phyloP scores from a whole-genome alignment of 179 eudicot species.

The Amaranthus tricolor region DNA sequence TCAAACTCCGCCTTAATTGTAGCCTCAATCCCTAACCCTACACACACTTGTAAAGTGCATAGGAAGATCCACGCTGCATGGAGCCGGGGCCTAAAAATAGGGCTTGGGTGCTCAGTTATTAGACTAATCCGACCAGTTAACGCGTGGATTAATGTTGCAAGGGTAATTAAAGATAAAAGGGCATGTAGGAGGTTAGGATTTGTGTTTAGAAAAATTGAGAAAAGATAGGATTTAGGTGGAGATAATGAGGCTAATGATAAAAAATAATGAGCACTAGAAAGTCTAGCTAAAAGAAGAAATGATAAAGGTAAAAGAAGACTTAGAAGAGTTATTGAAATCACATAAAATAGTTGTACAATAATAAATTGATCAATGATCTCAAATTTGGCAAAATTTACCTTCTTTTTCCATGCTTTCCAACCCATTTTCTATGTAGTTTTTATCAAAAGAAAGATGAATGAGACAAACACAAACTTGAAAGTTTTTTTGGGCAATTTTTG shows the following conservation, averaged over 20 bases:
- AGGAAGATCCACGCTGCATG: slow-evolving; percentile 63
- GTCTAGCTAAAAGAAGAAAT: slow-evolving; percentile 71
- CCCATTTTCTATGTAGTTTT: slow-evolving; percentile 26
- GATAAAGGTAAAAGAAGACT: slow-evolving; percentile 84
- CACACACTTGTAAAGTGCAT: slow-evolving; percentile 54
- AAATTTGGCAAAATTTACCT: slow-evolving; percentile 4
- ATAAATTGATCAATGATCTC: slow-evolving; percentile 1
- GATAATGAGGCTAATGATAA: slow-evolving; percentile 25
- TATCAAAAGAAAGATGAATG: background rate
- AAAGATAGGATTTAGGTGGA: slow-evolving; percentile 29
- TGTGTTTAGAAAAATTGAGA: slow-evolving; percentile 43
- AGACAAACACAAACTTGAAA: slow-evolving; percentile 8
- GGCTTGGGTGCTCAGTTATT: slow-evolving; percentile 24
- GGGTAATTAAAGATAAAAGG: slow-evolving; percentile 39
- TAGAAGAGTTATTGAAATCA: slow-evolving; percentile 56
- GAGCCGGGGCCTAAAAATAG: slow-evolving; percentile 33
- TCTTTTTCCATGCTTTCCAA: slow-evolving; percentile 40
- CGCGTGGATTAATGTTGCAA: slow-evolving; percentile 43
- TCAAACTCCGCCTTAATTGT: slow-evolving; percentile 54
- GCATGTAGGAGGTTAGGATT: slow-evolving; percentile 52
- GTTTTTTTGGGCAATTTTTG: slow-evolving; percentile 6
- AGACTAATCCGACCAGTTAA: slow-evolving; percentile 38
- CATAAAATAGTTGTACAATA: slow-evolving; percentile 41
- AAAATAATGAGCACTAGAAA: slow-evolving; percentile 55
- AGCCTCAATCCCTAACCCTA: slow-evolving; percentile 67